A percentile compares a stretch with the other conserved stretches of the same genome.
phyloP scores from a whole-genome alignment of 1,284 basidiomycete genomes.

The Tylopilus sp. region DNA sequence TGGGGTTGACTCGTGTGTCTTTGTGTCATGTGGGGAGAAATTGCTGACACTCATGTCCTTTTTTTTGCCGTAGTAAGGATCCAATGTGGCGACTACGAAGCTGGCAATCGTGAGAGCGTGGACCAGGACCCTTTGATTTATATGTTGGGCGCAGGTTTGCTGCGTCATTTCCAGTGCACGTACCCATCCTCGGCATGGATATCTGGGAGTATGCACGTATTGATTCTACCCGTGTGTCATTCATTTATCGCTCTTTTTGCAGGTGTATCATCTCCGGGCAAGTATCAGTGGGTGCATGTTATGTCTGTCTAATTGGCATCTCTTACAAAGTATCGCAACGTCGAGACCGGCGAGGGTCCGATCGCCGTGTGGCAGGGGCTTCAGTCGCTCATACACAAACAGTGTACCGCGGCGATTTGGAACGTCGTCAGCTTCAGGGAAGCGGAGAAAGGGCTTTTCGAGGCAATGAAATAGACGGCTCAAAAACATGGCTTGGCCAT shows the following conservation, averaged over 20 bases:
- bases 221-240: constrained; percentile 3
- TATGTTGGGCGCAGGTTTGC: constrained; percentile 45
- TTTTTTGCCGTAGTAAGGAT: constrained; percentile 68
- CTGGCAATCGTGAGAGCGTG: constrained; percentile 90
- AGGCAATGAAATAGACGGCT: constrained; percentile 50
- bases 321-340: constrained; percentile 84
- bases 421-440: constrained; percentile 94
- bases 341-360: constrained; percentile 85
- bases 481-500: constrained; percentile 3
- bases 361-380: neutral
- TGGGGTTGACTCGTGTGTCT: constrained; percentile 94
- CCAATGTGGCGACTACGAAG: constrained; percentile 75
- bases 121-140: constrained; percentile 97
- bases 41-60: neutral
- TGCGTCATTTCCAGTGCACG: constrained; percentile 64
- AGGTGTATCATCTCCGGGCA: constrained; percentile 84
- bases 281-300: constrained; percentile 14
- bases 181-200: constrained; percentile 95
- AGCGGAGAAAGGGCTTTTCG: constrained; percentile 81
- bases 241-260: constrained; percentile 18
- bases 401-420: constrained; percentile 94
- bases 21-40: neutral
- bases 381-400: constrained; percentile 16
- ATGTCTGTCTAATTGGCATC: constrained; percentile 8
- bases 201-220: constrained; percentile 92